Evolutionary conservation across 2,329 filamentous ascomycete genomes (phyloP), one percentile per base, ranked within the genome.

Genomic region (Verticillium dahliae): DNA sequence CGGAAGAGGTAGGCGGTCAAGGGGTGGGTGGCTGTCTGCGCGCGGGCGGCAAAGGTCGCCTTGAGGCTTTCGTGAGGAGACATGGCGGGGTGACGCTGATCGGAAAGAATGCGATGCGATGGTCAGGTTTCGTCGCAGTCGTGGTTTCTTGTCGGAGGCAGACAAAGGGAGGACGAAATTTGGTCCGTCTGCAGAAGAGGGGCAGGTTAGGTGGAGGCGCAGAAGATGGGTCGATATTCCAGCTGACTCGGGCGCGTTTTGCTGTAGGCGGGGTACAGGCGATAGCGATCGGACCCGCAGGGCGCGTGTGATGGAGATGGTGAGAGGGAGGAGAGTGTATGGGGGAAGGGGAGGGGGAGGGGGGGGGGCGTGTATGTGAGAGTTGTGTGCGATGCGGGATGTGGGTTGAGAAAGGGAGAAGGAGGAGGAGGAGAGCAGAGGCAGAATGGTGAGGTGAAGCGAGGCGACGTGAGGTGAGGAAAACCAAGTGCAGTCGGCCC

Each of bases 1-100:
- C 85, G 84, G 69, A 86, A 78, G 38, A 89, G 83, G 68, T 89
- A 87, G 59, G 78, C 75, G 57, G 80, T 80, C 63, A 89, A 79
- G 35, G 86, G 86, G 66, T 89, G 86, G 15, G 75, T 74, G 59
- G 79, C 79, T 63, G 78, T 74, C 65, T 78, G 75, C 41, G 82
- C 80, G 68, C 85, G 77, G 63, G 77, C 75, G 73, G 77, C 78
- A 71, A 81, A 87, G 61, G 81, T 80, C 70, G 76, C 76, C 74
- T 78, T 78, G 65, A 85, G 73, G 57, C 80, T 81, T 9, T 78
- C 73, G 69, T 82, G 79, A 58, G 72, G 69, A 38, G 69, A 66
- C 65, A 67, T 65, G 65, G 63, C 68, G 57, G 62, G 34, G 18
- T 31, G 18, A 31, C 35, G 13, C 35, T 22, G 7, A 18, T 50